A percentile compares a stretch with the other conserved stretches of the same genome.
These are phyloP conservation scores for Pythium coloratum DNA, from an alignment of 352 stramenopile genomes.

Conservation along the genomic window DNA sequence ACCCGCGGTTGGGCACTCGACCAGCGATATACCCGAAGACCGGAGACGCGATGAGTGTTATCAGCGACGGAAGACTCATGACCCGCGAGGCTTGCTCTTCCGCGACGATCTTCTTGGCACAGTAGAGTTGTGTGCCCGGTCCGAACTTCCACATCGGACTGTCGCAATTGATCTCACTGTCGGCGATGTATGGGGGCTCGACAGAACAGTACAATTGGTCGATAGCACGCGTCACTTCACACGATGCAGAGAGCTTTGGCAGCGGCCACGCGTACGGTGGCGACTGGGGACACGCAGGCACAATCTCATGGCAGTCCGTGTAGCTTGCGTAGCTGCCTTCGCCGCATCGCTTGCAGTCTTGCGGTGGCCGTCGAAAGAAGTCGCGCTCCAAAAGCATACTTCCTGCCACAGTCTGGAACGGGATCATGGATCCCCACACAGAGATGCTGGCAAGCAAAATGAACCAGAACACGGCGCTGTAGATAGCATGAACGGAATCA, in stretches of 20 bases:
- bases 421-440: slow-evolving; percentile 80
- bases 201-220: slow-evolving; percentile 41
- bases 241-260: slow-evolving; percentile 37
- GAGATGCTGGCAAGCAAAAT: slow-evolving; percentile 64
- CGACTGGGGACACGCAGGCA: slow-evolving; percentile 32
- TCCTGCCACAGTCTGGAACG: slow-evolving; percentile 83
- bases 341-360: slow-evolving; percentile 36
- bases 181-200: slow-evolving; percentile 36
- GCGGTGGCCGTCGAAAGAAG: slow-evolving; percentile 40
- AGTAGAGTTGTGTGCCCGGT: slow-evolving; percentile 34
- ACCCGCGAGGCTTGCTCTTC: slow-evolving; percentile 43
- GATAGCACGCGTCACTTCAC: slow-evolving; percentile 30
- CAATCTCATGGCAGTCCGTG: slow-evolving; percentile 45
- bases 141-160: slow-evolving; percentile 41
- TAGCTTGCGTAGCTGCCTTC: slow-evolving; percentile 41
- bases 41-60: slow-evolving; percentile 67
- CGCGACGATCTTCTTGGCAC: slow-evolving; percentile 40
- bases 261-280: slow-evolving; percentile 48
- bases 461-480: slow-evolving; percentile 65
- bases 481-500: not conserved
- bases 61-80: slow-evolving; percentile 83
- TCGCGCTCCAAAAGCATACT: slow-evolving; percentile 79
- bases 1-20: slow-evolving; percentile 50
- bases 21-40: slow-evolving; percentile 80
- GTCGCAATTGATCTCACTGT: slow-evolving; percentile 55